Conservation (phyloP, 768 basidiomycete genomes). For the Pleurotus ostreatus region DNA sequence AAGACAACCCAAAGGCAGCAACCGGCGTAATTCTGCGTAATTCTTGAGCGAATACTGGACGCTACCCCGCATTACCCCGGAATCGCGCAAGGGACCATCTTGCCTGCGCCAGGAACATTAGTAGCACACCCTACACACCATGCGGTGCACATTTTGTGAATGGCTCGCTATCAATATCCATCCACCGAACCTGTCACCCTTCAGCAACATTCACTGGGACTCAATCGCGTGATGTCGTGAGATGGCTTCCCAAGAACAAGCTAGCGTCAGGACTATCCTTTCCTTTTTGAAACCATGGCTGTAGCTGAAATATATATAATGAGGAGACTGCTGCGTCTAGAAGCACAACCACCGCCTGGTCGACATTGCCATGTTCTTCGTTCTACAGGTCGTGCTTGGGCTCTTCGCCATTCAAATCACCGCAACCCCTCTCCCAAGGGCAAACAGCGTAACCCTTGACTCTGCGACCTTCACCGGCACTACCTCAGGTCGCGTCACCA, state of each 20-base stretch:
- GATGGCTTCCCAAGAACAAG: neutral
- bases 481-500: slow-evolving; percentile 25
- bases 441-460: slow-evolving; percentile 33
- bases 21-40: too few relatives aligned
- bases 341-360: neutral
- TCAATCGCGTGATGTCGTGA: neutral
- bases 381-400: neutral
- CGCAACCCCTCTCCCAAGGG: neutral
- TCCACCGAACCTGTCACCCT: neutral
- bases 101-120: neutral
- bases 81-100: neutral
- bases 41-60: too few relatives aligned
- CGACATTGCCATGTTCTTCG: neutral
- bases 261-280: neutral
- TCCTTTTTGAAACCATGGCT: neutral
- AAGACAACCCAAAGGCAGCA: too few relatives aligned
- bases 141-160: neutral
- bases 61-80: neutral
- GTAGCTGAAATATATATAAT: neutral
- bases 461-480: slow-evolving; percentile 39
- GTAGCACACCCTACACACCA: neutral
- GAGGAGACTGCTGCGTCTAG: neutral
- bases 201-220: neutral
- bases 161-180: neutral
- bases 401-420: neutral